A percentile compares a stretch with the other conserved stretches of the same genome.
phyloP scores from a whole-genome alignment of 2,329 filamentous ascomycete genomes.

The Talaromyces funiculosus region DNA sequence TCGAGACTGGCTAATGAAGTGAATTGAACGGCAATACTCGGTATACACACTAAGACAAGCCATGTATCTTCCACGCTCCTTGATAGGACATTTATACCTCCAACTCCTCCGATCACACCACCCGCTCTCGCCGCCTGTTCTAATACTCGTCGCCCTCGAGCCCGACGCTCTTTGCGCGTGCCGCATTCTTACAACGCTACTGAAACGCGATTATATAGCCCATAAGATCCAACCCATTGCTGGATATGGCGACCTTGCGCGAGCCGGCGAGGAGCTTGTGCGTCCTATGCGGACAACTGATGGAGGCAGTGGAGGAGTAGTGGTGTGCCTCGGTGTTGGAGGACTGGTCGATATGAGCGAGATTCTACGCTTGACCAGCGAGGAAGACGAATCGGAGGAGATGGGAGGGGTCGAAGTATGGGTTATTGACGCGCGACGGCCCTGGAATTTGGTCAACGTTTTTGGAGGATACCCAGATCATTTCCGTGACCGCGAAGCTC shows the following conservation, averaged over 20 bases:
- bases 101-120: conserved; percentile 83
- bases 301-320: conserved; percentile 80
- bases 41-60: conserved; percentile 16
- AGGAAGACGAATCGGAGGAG: conserved; percentile 55
- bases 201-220: conserved; percentile 95
- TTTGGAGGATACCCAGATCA: conserved; percentile 61
- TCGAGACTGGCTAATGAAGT: background rate
- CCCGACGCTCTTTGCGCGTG: conserved; percentile 94
- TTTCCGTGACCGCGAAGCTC: conserved; percentile 42
- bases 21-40: background rate
- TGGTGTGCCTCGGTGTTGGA: conserved; percentile 87
- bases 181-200: conserved; percentile 83
- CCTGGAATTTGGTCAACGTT: conserved; percentile 91
- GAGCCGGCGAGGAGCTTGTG: conserved; percentile 71
- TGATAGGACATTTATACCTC: conserved; percentile 85
- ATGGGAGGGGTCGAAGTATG: conserved; percentile 89
- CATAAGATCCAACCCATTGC: conserved; percentile 95
- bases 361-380: conserved; percentile 65
- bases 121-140: conserved; percentile 81
- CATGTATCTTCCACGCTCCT: conserved; percentile 91
- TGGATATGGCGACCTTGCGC: conserved; percentile 83
- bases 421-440: conserved; percentile 84
- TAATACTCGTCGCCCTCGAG: conserved; percentile 88
- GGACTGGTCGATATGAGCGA: conserved; percentile 83
- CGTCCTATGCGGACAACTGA: conserved; percentile 77